Evolutionary conservation across 371 early-diverging fungal genomes (phyloP), one percentile per base, ranked within the genome.

Genomic region (Mucor mucedo): DNA sequence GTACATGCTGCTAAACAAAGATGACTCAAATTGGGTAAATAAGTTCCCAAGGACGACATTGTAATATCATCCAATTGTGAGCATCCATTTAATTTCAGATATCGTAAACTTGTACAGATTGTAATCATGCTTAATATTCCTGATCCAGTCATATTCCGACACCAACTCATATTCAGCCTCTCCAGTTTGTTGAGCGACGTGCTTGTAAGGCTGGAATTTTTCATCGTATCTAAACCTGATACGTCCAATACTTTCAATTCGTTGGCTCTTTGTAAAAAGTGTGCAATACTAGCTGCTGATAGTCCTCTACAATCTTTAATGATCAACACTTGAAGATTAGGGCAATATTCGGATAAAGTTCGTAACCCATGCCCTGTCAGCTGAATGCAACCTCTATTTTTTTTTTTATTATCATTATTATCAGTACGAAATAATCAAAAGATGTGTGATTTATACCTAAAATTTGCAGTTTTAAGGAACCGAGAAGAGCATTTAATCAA

Each of bases 311-410:
- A 87, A 29, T 81, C 87, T 29, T 76, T 76, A 2, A 87, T 68
- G 27, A 77, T 61, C n/a, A 85, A 60, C 1, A 70, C 74, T 55
- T 85, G 69, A 21, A 85, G 62, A 44, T 85, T 84, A 21, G 84
- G 84, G 50, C 87, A 87, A 56, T 77, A 70, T 4, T 75, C 77
- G 3, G 85, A 68, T 44, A 87, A 63, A 8, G 70, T 72, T 29
- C 81, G 71, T 30, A 87, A 65, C 38, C 75, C 79, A 29, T 79
- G 71, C 11, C 77, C 76, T 33, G 82, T 82, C 55, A 87, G 75
- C 65, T 87, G 87, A 28, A 76, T 75, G 44, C 85, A 87, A 27
- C 87, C 87, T 70, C 87, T 87, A 10, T 35, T 28, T 52, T 38
- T 28, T 10, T n/a, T 44, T 44, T 41, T 13, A 44, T n/a, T 44